phyloP scores from a whole-genome alignment of 192 early-diverging fungal genomes.

The Funneliformis mosseae region DNA sequence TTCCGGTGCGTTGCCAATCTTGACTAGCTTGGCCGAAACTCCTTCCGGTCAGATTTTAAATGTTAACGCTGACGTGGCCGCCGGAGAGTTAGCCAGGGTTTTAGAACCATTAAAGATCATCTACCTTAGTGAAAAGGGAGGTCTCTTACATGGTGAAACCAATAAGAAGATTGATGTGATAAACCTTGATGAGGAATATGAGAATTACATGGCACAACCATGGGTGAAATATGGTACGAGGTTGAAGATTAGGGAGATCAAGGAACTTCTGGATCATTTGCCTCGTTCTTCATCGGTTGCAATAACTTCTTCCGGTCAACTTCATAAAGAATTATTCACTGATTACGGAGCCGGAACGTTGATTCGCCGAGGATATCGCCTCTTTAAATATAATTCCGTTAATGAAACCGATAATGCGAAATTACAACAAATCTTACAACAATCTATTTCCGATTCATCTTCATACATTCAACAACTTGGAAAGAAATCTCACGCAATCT shows the following conservation, averaged over 20 bases:
- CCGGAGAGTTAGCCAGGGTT: conserved; percentile 94
- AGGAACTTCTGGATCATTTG: conserved; percentile 93
- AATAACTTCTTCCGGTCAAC: conserved; percentile 97
- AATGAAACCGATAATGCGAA: conserved; percentile 77
- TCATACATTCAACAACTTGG: conserved; percentile 71
- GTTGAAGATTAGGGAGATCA: conserved; percentile 96
- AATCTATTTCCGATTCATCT: conserved; percentile 68
- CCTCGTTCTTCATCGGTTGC: conserved; percentile 98
- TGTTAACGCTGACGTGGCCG: conserved; percentile 98
- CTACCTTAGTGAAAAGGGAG: conserved; percentile 97
- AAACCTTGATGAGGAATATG: conserved; percentile 99
- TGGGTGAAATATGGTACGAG: conserved; percentile 99
- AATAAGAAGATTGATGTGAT: conserved; percentile 97
- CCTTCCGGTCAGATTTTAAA: conserved; percentile 96
- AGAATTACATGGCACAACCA: conserved; percentile 86
- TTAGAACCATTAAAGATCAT: conserved; percentile 98
- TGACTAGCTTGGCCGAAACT: conserved; percentile 95
- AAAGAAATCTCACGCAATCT: conserved; percentile 68
- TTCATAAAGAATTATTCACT: conserved; percentile 99
- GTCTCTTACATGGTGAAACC: conserved; percentile 91
- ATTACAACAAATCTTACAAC: conserved; percentile 75
- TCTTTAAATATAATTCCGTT: conserved; percentile 72
- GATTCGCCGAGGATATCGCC: conserved; percentile 92
- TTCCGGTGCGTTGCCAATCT: conserved; percentile 92
- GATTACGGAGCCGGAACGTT: conserved; percentile 97